These are phyloP conservation scores for Plasmodium fragile DNA, from an alignment of 169 alveolate genomes.

Conservation along the genomic window DNA sequence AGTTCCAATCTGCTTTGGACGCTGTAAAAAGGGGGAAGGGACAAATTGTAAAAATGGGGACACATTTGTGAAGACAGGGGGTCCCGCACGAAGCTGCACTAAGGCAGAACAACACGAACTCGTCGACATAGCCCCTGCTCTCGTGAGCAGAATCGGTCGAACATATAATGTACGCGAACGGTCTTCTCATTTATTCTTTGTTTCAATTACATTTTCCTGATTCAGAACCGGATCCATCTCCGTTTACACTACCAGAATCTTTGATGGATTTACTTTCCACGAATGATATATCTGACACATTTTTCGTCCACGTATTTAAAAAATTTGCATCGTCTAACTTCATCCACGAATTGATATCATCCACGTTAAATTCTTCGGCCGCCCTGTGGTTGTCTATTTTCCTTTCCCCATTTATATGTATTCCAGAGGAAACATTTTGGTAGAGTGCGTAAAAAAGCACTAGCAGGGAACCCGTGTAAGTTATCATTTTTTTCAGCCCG, in stretches of 20 bases:
- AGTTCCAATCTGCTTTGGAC: neutral
- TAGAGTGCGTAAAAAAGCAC: slow-evolving; percentile 7
- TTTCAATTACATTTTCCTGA: neutral
- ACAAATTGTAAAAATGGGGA: neutral
- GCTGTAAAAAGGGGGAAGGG: neutral
- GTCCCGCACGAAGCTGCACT: neutral
- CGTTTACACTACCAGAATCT: neutral
- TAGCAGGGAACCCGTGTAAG: neutral
- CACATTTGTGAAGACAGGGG: neutral
- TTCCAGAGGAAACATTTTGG: neutral
- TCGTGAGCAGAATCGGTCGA: neutral
- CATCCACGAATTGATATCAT: slow-evolving; percentile 7
- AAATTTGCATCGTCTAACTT: slow-evolving; percentile 8
- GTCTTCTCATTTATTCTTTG: neutral
- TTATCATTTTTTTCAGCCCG: neutral
- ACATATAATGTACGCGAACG: neutral
- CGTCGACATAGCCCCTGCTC: neutral
- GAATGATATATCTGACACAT: slow-evolving; percentile 19
- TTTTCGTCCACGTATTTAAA: neutral
- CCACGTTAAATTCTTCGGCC: neutral
- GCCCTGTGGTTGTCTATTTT: neutral
- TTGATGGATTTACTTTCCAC: neutral
- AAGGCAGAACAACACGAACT: neutral
- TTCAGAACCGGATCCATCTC: neutral
- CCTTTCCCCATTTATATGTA: slow-evolving; percentile 11